Evolutionary conservation across 2,329 filamentous ascomycete species (phyloP).

Genomic region (Fusarium chlamydosporum): DNA sequence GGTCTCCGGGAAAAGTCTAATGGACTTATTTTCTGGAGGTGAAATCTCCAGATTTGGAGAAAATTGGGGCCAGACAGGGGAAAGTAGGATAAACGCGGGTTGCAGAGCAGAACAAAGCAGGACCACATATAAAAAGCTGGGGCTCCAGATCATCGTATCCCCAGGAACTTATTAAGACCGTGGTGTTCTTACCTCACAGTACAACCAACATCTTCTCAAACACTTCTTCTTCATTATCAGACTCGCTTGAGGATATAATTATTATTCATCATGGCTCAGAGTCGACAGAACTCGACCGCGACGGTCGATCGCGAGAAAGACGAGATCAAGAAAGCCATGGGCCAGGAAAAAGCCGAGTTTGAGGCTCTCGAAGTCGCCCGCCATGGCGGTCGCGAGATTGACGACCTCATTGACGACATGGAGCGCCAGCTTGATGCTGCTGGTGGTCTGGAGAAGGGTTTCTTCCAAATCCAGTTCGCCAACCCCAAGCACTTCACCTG

Average conservation of each 20-base stretch:
- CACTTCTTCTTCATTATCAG: background rate
- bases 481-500: constrained; percentile 76
- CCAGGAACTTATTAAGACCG: background rate
- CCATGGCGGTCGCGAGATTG: constrained; percentile 55
- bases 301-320: constrained; percentile 45
- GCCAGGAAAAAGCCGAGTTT: constrained; percentile 50
- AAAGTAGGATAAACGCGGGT: constrained; percentile 6
- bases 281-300: constrained; percentile 42
- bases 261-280: constrained; percentile 33
- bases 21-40: constrained; percentile 11
- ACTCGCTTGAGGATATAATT: background rate
- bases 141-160: constrained; percentile 18
- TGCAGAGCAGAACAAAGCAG: background rate
- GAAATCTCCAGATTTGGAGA: constrained; percentile 23
- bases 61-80: constrained; percentile 10
- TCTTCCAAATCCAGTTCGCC: constrained; percentile 69
- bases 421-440: constrained; percentile 57
- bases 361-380: constrained; percentile 58
- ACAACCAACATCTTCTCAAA: constrained; percentile 8
- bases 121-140: constrained; percentile 36
- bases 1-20: constrained; percentile 41
- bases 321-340: constrained; percentile 35
- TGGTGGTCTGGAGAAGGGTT: constrained; percentile 55
- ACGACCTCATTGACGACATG: constrained; percentile 59
- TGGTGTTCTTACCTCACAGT: constrained; percentile 9